Conservation (phyloP, 495 filamentous ascomycete species). For the Talaromyces thailandensis region DNA sequence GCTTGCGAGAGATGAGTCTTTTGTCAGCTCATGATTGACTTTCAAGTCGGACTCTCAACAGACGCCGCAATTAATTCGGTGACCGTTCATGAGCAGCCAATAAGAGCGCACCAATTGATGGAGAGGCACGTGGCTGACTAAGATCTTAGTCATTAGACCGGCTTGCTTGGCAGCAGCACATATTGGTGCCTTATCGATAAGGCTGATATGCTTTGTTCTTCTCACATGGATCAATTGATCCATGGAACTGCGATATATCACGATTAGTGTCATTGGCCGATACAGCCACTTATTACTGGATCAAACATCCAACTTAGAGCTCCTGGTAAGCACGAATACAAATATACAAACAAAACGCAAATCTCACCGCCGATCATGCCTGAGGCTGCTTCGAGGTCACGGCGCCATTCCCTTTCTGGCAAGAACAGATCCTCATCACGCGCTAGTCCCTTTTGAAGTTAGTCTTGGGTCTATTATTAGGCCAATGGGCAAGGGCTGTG, state of each 20-base stretch:
- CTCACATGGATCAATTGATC: background rate
- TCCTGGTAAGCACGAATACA: background rate
- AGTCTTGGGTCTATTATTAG: background rate
- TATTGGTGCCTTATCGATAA: background rate
- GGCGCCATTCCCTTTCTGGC: background rate
- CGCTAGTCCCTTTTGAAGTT: background rate
- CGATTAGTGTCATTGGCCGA: background rate
- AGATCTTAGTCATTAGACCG: background rate
- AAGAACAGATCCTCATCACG: background rate
- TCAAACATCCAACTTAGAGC: background rate
- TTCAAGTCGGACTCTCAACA: background rate
- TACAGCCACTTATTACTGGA: background rate
- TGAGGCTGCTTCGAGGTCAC: background rate
- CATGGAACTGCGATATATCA: background rate
- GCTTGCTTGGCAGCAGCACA: background rate
- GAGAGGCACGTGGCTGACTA: background rate
- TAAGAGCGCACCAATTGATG: background rate
- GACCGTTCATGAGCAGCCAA: background rate
- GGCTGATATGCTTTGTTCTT: background rate
- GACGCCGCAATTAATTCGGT: background rate
- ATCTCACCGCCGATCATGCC: background rate
- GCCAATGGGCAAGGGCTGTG: background rate
- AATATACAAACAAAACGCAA: background rate
- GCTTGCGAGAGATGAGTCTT: background rate
- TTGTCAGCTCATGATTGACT: background rate